Evolutionary conservation across 306 rosid species (phyloP).

Genomic region (Trifolium dubium): DNA sequence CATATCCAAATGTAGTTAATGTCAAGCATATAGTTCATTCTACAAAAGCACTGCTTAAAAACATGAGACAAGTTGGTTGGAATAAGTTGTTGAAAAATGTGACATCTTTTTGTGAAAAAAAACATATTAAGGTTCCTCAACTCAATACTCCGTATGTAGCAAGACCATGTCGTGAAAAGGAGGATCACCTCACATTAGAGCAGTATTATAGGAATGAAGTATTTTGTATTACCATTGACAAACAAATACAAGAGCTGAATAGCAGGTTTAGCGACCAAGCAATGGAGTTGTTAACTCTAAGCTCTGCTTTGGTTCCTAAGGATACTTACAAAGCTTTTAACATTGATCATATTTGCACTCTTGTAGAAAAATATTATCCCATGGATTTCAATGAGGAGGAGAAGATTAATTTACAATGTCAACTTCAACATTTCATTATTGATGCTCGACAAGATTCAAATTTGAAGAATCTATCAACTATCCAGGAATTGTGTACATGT

Average conservation of each 20-base stretch:
- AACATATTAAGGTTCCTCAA: neutral
- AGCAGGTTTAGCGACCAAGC: neutral
- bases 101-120: neutral
- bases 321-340: neutral
- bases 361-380: constrained; percentile 1
- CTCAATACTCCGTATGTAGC: neutral
- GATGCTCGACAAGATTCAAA: neutral
- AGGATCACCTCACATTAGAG: neutral
- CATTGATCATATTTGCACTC: neutral
- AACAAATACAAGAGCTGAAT: constrained; percentile 30
- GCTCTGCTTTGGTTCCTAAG: constrained; percentile 5
- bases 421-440: neutral
- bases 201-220: neutral
- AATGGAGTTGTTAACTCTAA: neutral
- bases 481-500: neutral
- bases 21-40: neutral
- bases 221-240: neutral
- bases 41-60: neutral
- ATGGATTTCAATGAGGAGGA: constrained; percentile 1
- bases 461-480: neutral
- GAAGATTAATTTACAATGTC: neutral
- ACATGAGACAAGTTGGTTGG: neutral
- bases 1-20: neutral
- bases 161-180: neutral
- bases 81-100: neutral